Evolutionary conservation across 257 asterid species (phyloP).

Genomic region (Cynanchum wilfordii): DNA sequence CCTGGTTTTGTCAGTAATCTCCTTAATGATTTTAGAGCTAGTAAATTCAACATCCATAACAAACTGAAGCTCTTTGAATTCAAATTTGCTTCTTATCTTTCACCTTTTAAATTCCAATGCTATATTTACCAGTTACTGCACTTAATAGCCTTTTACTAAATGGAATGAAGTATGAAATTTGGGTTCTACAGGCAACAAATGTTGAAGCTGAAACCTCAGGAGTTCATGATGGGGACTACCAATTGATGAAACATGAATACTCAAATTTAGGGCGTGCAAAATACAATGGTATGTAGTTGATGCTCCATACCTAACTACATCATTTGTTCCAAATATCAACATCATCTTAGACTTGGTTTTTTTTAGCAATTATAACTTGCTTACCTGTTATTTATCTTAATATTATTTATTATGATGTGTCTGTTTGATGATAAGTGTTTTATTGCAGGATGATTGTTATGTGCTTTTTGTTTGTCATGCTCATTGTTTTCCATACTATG

Average conservation of each 20-base stretch:
- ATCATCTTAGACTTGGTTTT: no score
- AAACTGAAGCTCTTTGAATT: background rate
- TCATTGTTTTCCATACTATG: background rate
- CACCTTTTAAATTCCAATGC: background rate
- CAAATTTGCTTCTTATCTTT: background rate
- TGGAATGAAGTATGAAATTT: slow-evolving; percentile 14
- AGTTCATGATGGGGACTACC: slow-evolving; percentile 65
- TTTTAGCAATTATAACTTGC: no score
- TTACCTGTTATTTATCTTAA: no score
- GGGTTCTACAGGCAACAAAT: slow-evolving; percentile 59
- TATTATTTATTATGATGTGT: no score
- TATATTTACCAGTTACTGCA: background rate
- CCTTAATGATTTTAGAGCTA: background rate
- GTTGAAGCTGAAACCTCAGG: slow-evolving; percentile 71
- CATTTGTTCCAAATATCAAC: background rate
- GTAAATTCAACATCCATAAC: background rate
- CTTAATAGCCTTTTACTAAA: background rate
- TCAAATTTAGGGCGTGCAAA: slow-evolving; percentile 53
- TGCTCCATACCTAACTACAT: background rate
- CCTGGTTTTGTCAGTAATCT: background rate
- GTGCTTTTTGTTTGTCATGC: background rate
- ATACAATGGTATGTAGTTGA: slow-evolving; percentile 47
- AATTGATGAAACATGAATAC: slow-evolving; percentile 57
- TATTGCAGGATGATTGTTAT: no score
- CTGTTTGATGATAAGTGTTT: background rate